Base-by-base conservation (phyloP, 108 stramenopile genomes). In the Cyclotella distinguenda region DNA sequence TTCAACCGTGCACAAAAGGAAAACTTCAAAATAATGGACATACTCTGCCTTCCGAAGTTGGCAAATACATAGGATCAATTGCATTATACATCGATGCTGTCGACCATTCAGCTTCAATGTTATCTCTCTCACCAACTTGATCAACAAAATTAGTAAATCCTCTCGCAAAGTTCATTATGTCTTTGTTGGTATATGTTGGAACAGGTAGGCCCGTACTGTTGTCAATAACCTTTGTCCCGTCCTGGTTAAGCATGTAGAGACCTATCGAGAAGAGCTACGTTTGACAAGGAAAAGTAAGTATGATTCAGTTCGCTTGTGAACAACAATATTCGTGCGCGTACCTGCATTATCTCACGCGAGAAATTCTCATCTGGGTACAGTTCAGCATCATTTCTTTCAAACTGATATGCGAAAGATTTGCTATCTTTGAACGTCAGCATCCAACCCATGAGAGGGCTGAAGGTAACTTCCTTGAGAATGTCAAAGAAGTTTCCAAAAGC, bases 361-460 rank as follows among this genome's bases (percentile, higher is more conserved):
- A 55, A 64, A 54, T 72, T 72, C 42, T 82, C 82, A 56, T 82
- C 73, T n/a, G 77, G 76, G 27, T 40, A 79, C 11, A 72, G n/a
- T 27, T 60, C 30, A 6, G 21, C 49, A 10, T 63, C 66, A 27
- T 54, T 50, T 28, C 26, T 33, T 50, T 78, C 69, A 11, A 70
- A 56, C 4, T 59, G 49, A 51, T 78, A 84, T 38, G 64, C 52
- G 34, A 50, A 34, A 7, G 64, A 64, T 50, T 65, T 72, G 15
- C 62, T 70, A 30, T 50, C 70, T 60, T 70, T 51, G 32, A 53
- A 82, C 6, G 74, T 64, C 53, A 79, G 40, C 61, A 74, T 69
- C 33, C 8, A 6, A 31, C 16, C 82, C 82, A 82, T 82, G n/a
- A 68, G 18, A n/a, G 82, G 73, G 13, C 27, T 30, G 44, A 59